phyloP scores from a whole-genome alignment of 2,329 filamentous ascomycete genomes.

The Mariannaea sp. region DNA sequence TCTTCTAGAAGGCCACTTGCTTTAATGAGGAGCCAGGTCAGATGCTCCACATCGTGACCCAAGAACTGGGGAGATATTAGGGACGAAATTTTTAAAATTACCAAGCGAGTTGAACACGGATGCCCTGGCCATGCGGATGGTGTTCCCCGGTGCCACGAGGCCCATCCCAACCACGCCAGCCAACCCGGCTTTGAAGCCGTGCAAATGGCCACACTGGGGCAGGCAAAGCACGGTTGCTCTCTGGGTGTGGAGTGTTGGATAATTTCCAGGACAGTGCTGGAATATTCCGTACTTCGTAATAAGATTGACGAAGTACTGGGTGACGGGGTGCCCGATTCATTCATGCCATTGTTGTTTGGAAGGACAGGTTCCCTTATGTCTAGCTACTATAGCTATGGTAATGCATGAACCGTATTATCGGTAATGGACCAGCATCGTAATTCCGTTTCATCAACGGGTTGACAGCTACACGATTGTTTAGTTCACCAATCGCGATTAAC shows the following conservation, averaged over 20 bases:
- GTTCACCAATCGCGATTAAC: constrained; percentile 23
- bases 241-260: constrained; percentile 24
- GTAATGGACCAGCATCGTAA: too few relatives aligned
- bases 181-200: constrained; percentile 18
- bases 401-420: too few relatives aligned
- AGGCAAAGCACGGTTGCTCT: constrained; percentile 28
- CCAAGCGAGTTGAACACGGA: constrained; percentile 30
- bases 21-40: constrained; percentile 27
- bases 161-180: constrained; percentile 24
- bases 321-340: not conserved
- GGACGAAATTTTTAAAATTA: constrained; percentile 40
- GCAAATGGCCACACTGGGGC: constrained; percentile 23
- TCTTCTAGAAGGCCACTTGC: constrained; percentile 38
- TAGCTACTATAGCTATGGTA: not conserved
- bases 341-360: not conserved
- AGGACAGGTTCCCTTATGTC: not conserved
- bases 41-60: constrained; percentile 26
- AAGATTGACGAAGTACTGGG: constrained; percentile 22
- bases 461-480: constrained; percentile 6
- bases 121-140: constrained; percentile 37
- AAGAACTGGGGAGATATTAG: constrained; percentile 32
- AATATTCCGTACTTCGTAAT: too few relatives aligned
- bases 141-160: constrained; percentile 41
- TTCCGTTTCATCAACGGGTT: not conserved
- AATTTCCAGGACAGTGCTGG: constrained; percentile 23